Conservation (phyloP, 2,329 filamentous ascomycete species). For the Fusarium nodosum region DNA sequence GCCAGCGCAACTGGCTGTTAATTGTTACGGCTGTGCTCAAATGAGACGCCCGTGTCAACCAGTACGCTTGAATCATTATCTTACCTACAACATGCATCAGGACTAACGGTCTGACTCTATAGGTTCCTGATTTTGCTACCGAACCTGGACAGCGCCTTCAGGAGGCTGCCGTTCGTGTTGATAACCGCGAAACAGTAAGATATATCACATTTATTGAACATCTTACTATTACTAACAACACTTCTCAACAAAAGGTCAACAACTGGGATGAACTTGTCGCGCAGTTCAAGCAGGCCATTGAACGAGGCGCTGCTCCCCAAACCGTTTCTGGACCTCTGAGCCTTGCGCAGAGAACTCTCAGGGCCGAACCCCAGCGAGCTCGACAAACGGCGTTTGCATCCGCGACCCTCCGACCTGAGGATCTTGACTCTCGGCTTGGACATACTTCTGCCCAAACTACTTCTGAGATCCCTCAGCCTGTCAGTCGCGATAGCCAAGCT, state of each 20-base stretch:
- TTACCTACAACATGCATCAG: not conserved
- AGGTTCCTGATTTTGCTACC: not conserved
- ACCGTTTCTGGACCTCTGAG: not conserved
- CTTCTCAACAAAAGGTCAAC: not conserved
- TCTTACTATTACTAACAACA: not conserved
- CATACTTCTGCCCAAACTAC: not conserved
- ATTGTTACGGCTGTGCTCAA: not conserved
- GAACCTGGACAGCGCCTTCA: not conserved
- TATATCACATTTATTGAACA: not conserved
- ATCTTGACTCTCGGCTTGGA: not conserved
- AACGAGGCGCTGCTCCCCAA: not conserved
- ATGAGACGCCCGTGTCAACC: fast-evolving
- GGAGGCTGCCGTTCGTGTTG: not conserved
- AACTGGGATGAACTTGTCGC: not conserved
- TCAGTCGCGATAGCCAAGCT: not conserved
- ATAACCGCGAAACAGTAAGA: slow-evolving; percentile 4
- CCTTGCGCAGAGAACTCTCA: not conserved
- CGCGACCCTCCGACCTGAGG: not conserved
- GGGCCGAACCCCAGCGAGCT: not conserved
- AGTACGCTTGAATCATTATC: not conserved
- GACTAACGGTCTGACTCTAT: not conserved
- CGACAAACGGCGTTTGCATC: no score
- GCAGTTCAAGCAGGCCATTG: not conserved
- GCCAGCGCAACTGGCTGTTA: not conserved
- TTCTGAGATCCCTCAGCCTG: not conserved